Base-by-base conservation (phyloP, 2,329 filamentous ascomycete genomes). In the Dryadomyces quercivorus region DNA sequence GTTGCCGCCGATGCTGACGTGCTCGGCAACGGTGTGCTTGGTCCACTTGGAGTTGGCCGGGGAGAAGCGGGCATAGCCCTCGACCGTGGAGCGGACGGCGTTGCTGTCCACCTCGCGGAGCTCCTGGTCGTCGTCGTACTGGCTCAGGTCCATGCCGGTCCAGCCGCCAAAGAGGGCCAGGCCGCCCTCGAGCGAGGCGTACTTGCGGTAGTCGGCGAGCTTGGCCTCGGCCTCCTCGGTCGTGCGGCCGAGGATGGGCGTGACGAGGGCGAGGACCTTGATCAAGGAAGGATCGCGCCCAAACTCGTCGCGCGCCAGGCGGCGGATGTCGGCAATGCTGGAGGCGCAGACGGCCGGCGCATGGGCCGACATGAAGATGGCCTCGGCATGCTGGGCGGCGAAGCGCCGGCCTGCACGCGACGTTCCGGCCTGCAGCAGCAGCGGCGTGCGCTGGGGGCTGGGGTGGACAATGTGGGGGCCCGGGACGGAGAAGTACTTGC, bases 71-170 rank as follows among this genome's bases (percentile, higher is more conserved):
- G 50, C 50, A 16, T 51, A 60, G n/a, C 52, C 56, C 21, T 59
- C 56, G 31, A 62, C 59, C 13, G 57, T 57, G 2, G 60, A 61
- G n/a, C 70, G 60, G 59, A 72, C 61, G 54, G 71, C 63, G 53
- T 70, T 66, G 57, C 67, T 67, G 63, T 72, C 63, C 46, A 67
- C 69, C 48, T 69, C 59, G 42, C 65, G 60, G 52, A 70, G 58
- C 51, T 70, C 67, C 58, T 70, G 65, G 7, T 70, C 67, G 34
- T 69, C 67, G 1, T 63, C 67, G 50, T 67, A 70, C 55, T 64
- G 58, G 49, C 56, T 58, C 10, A 65, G 55, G 52, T 65, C 63
- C 18, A 63, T 61, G 21, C 61, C 62, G 5, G 63, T 61, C 47
- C 58, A 61, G 21, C 61, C 60, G 16, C 55, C 53, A 53, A 64